Evolutionary conservation across 306 rosid genomes (phyloP).

Genomic region (Inga leiocalycina): DNA sequence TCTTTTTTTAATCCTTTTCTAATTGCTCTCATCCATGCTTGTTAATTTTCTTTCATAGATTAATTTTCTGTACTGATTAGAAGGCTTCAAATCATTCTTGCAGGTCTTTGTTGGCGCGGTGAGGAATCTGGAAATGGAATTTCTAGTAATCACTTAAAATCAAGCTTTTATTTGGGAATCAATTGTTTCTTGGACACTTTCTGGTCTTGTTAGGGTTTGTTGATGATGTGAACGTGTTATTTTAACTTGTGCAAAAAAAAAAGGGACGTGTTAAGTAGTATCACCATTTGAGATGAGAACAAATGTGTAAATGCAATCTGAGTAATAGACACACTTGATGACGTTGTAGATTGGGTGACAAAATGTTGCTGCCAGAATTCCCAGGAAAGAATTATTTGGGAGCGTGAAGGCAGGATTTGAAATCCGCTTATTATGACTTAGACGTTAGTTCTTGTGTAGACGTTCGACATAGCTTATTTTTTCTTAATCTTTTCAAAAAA

Average conservation of each 20-base stretch:
- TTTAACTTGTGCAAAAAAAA: too few relatives aligned
- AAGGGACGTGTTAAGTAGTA: neutral
- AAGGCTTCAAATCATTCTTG: neutral
- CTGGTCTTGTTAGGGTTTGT: constrained; percentile 24
- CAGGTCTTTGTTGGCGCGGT: constrained; percentile 36
- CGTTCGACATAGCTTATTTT: too few relatives aligned
- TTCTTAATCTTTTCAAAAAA: neutral
- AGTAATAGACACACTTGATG: constrained; percentile 30
- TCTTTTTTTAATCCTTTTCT: neutral
- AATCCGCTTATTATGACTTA: constrained; percentile 3
- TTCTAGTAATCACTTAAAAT: constrained; percentile 20
- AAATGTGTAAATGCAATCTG: constrained; percentile 25
- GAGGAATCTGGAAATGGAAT: constrained; percentile 33
- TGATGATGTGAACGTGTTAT: constrained; percentile 33
- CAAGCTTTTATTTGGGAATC: constrained; percentile 25
- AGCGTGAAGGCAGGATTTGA: constrained; percentile 19
- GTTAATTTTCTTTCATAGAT: neutral
- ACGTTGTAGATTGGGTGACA: constrained; percentile 38
- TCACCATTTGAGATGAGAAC: constrained; percentile 31
- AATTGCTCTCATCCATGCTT: neutral
- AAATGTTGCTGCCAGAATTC: constrained; percentile 34
- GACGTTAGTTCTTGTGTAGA: neutral
- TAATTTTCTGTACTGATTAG: neutral
- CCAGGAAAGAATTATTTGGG: constrained; percentile 25
- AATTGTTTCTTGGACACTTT: constrained; percentile 36